Percentiles rank a stretch among this genome's conserved stretches.
These are phyloP conservation scores for Vigna trinervia DNA, from an alignment of 306 rosid genomes.

Conservation along the genomic window DNA sequence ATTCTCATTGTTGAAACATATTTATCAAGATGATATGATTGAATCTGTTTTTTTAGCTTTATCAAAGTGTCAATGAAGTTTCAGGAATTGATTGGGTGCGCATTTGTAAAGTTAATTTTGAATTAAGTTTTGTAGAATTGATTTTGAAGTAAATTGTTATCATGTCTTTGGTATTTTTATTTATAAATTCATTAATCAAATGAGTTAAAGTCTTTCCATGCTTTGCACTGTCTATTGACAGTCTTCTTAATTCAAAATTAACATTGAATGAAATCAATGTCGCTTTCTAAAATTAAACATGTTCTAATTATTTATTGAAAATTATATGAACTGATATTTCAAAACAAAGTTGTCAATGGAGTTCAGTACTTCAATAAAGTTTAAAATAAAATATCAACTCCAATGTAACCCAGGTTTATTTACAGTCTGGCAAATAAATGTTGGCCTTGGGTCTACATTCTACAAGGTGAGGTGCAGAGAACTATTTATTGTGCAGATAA, in stretches of 20 bases:
- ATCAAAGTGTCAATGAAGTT: no score
- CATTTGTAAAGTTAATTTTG: neutral
- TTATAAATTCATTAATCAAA: neutral
- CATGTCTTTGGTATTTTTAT: no score
- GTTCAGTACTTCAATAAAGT: neutral
- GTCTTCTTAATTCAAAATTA: neutral
- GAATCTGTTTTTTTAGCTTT: no score
- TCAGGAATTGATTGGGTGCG: no score
- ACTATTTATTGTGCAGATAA: neutral
- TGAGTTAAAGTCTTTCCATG: neutral
- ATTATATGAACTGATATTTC: neutral
- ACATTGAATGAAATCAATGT: neutral
- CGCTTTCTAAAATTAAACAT: neutral
- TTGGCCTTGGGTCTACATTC: neutral
- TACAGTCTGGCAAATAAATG: conserved; percentile 25
- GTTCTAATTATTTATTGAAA: neutral
- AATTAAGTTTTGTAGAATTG: neutral
- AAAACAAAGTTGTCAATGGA: neutral
- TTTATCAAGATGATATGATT: no score
- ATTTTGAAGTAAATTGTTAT: neutral
- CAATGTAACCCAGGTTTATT: conserved; percentile 21
- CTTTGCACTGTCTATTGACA: neutral
- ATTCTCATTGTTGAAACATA: no score
- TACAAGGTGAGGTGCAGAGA: neutral
- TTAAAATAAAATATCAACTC: neutral